These are phyloP conservation scores for Mitragyna speciosa DNA, from an alignment of 257 asterid genomes.

Conservation along the genomic window DNA sequence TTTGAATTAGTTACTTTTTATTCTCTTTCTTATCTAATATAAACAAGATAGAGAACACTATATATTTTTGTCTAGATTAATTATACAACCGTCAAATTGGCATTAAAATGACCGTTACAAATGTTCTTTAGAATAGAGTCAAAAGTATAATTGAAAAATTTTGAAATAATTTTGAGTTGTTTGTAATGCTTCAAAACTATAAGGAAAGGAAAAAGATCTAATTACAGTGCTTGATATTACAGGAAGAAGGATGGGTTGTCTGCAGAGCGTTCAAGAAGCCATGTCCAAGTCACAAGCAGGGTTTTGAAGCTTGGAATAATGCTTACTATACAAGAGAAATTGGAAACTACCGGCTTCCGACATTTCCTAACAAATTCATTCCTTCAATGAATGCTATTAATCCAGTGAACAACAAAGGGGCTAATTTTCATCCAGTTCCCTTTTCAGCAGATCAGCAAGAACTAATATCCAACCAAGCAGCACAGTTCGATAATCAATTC, in stretches of 20 bases:
- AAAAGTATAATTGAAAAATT: too few relatives aligned
- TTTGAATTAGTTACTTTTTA: too few relatives aligned
- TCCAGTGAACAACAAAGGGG: constrained; percentile 23
- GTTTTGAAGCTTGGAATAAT: constrained; percentile 51
- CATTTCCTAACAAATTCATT: constrained; percentile 28
- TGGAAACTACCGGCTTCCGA: constrained; percentile 35
- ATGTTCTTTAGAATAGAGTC: too few relatives aligned
- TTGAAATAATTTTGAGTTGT: neutral
- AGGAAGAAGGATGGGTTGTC: constrained; percentile 97
- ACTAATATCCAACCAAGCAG: constrained; percentile 12
- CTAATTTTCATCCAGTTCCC: constrained; percentile 36
- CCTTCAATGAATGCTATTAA: constrained; percentile 25
- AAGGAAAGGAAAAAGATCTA: too few relatives aligned
- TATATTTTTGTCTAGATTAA: too few relatives aligned
- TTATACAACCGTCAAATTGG: too few relatives aligned
- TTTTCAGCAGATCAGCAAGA: constrained; percentile 28
- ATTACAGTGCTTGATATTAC: neutral
- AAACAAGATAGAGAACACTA: too few relatives aligned
- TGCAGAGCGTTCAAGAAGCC: constrained; percentile 96
- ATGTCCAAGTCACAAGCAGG: constrained; percentile 66
- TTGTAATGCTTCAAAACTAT: neutral
- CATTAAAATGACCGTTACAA: too few relatives aligned
- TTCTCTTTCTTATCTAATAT: too few relatives aligned
- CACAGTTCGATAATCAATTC: constrained; percentile 32
- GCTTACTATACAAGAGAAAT: constrained; percentile 21